A percentile compares a stretch with the other conserved stretches of the same genome.
phyloP scores from a whole-genome alignment of 164 flowering plant species.

The Platanus orientalis region DNA sequence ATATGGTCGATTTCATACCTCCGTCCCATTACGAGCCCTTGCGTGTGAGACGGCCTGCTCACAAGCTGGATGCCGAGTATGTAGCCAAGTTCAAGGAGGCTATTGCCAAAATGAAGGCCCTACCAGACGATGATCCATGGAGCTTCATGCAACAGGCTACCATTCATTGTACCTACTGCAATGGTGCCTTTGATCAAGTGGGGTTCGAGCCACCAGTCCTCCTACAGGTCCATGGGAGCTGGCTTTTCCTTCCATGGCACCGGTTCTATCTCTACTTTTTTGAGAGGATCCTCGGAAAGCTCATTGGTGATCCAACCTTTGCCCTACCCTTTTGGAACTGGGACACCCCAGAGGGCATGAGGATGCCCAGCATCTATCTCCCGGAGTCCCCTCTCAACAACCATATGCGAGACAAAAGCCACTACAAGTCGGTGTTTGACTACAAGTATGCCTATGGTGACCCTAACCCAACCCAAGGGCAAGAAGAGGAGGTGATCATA shows the following conservation, averaged over 20 bases:
- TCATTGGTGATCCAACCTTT: too few relatives aligned
- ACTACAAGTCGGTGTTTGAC: conserved; percentile 1
- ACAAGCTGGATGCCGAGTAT: conserved; percentile 3
- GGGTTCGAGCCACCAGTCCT: neutral
- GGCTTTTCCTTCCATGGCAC: conserved; percentile 20
- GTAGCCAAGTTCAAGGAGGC: too few relatives aligned
- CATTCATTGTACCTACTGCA: conserved; percentile 14
- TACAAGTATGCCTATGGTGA: neutral
- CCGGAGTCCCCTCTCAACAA: conserved; percentile 10
- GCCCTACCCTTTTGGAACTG: too few relatives aligned
- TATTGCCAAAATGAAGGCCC: too few relatives aligned
- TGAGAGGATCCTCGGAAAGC: too few relatives aligned
- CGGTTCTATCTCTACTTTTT: too few relatives aligned
- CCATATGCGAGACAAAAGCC: conserved; percentile 2
- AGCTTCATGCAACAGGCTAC: conserved; percentile 19
- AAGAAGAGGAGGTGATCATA: neutral
- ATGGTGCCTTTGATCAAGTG: conserved; percentile 17
- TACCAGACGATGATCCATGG: conserved; percentile 24
- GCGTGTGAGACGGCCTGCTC: conserved; percentile 15
- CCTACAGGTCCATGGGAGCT: conserved; percentile 16
- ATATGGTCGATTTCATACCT: conserved; percentile 5
- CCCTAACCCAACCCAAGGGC: conserved; percentile 2
- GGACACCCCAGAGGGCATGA: too few relatives aligned
- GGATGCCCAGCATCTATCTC: conserved; percentile 16
- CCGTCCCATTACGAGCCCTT: conserved; percentile 2